These are phyloP conservation scores for Exophiala viscosa DNA, from an alignment of 2,329 filamentous ascomycete genomes.

Conservation along the genomic window DNA sequence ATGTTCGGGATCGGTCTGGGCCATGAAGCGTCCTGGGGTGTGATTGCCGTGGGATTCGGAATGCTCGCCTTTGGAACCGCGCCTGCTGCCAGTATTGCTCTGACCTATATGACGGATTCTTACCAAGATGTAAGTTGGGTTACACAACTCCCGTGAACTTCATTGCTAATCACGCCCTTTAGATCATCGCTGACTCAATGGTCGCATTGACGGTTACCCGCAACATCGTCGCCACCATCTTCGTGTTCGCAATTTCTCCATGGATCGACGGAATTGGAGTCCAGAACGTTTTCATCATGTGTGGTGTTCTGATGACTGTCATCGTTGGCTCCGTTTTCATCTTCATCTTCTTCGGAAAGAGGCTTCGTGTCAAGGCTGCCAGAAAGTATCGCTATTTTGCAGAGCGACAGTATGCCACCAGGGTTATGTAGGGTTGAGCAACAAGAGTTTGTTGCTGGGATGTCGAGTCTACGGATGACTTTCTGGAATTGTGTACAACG, in stretches of 20 bases:
- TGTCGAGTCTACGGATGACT: too few species aligned
- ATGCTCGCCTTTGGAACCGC: conserved; percentile 18
- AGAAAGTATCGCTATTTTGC: conserved; percentile 34
- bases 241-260: conserved; percentile 44
- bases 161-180: neutral
- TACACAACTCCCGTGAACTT: neutral
- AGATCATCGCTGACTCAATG: conserved; percentile 47
- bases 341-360: conserved; percentile 35
- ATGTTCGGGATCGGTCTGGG: conserved; percentile 39
- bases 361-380: conserved; percentile 31
- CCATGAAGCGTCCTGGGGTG: conserved; percentile 28
- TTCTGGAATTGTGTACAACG: too few species aligned
- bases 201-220: conserved; percentile 44
- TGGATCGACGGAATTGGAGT: conserved; percentile 39
- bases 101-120: conserved; percentile 32
- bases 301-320: conserved; percentile 34
- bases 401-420: too few species aligned
- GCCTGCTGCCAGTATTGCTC: conserved; percentile 20
- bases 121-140: conserved; percentile 30
- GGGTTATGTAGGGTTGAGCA: too few species aligned
- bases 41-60: conserved; percentile 28
- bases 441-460: too few species aligned
- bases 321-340: conserved; percentile 28
- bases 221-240: conserved; percentile 41
- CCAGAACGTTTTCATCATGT: conserved; percentile 39